phyloP scores from a whole-genome alignment of 768 basidiomycete species.

The Agaricus bisporus region DNA sequence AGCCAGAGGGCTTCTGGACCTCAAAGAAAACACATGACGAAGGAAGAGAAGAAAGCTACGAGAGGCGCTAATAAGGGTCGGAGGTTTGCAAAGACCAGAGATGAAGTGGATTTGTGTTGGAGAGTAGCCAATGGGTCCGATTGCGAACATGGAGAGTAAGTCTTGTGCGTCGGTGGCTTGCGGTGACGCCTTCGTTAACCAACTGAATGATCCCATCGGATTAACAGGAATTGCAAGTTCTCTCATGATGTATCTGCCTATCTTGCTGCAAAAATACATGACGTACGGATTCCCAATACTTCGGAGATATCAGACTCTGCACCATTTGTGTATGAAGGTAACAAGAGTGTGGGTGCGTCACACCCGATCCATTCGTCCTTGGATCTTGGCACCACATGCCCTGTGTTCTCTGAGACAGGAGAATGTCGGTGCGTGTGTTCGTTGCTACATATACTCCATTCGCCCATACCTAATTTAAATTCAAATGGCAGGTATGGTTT shows the following conservation, averaged over 20 bases:
- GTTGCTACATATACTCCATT: background rate
- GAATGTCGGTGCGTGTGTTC: slow-evolving; percentile 50
- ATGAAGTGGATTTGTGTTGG: slow-evolving; percentile 82
- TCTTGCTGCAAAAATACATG: slow-evolving; percentile 67
- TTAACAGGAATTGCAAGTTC: slow-evolving; percentile 56
- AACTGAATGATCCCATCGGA: background rate
- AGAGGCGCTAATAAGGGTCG: slow-evolving; percentile 82
- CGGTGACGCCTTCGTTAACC: background rate
- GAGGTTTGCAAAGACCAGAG: slow-evolving; percentile 69
- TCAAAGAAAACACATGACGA: slow-evolving; percentile 35
- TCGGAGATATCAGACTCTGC: slow-evolving; percentile 36
- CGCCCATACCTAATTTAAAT: background rate
- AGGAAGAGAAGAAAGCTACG: slow-evolving; percentile 67
- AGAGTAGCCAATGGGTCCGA: slow-evolving; percentile 60
- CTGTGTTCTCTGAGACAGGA: slow-evolving; percentile 61
- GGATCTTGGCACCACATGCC: slow-evolving; percentile 50
- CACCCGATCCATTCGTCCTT: slow-evolving; percentile 33
- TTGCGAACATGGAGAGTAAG: slow-evolving; percentile 70
- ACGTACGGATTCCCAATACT: slow-evolving; percentile 54
- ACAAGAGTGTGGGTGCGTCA: slow-evolving; percentile 19
- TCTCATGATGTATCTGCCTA: slow-evolving; percentile 76
- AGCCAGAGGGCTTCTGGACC: slow-evolving; percentile 17
- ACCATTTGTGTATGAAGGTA: slow-evolving; percentile 39
- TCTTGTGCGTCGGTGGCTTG: slow-evolving; percentile 19
- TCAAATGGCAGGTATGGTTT: slow-evolving; percentile 51